Conservation (phyloP, 768 basidiomycete genomes). For the Russula earlei region DNA sequence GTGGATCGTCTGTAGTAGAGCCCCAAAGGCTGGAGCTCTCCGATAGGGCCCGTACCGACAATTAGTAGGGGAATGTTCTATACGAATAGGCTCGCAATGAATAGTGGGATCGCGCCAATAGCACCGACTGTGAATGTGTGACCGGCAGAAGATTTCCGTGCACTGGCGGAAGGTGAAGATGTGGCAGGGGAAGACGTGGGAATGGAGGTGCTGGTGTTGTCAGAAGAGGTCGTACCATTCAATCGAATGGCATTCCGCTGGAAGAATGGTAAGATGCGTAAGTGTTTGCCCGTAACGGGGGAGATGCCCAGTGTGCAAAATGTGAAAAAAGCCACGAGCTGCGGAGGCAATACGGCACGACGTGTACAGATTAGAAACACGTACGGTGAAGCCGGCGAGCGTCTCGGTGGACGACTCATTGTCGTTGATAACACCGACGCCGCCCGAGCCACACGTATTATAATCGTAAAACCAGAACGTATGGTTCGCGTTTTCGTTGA, state of each 20-base stretch:
- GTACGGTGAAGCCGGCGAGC: constrained; percentile 36
- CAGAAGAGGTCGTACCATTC: constrained; percentile 36
- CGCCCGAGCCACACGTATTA: constrained; percentile 45
- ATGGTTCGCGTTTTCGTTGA: constrained; percentile 30
- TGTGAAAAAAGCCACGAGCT: not conserved
- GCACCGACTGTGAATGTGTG: not conserved
- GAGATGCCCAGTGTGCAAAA: not conserved
- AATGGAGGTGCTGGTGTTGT: not conserved
- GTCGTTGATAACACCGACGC: constrained; percentile 52
- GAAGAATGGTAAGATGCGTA: not conserved
- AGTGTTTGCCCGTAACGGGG: not conserved
- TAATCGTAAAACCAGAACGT: constrained; percentile 56
- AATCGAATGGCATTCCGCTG: constrained; percentile 50
- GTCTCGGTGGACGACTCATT: constrained; percentile 35
- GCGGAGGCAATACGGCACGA: constrained; percentile 3
- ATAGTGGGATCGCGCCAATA: constrained; percentile 5
- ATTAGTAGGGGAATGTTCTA: not conserved
- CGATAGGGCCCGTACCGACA: not conserved
- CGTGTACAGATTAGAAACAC: constrained; percentile 13
- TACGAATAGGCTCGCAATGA: constrained; percentile 11
- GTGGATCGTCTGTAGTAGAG: not conserved
- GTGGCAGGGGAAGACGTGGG: constrained; percentile 11
- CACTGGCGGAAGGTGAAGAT: not conserved
- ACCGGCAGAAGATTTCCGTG: constrained; percentile 2
- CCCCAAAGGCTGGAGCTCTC: not conserved